Evolutionary conservation across 768 basidiomycete genomes (phyloP), one percentile per base, ranked within the genome.

Genomic region (Leccinellum albellum): DNA sequence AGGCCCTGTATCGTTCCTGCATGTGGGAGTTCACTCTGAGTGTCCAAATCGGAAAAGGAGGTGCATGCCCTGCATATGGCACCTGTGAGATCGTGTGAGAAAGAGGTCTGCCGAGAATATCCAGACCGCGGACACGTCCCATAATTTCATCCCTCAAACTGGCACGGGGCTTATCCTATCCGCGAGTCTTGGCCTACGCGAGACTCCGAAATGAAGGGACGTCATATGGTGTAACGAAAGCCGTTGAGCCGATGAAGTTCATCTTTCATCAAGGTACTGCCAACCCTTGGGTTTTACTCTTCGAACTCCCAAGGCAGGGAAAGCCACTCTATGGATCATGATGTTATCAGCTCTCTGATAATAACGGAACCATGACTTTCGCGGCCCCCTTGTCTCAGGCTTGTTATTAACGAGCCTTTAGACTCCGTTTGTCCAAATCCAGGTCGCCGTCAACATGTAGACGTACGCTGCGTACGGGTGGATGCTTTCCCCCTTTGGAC

Each of bases 41-140:
- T 56, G 6, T 61, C 53, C 0, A 2, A 35, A 12, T 61, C 55
- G 12, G 55, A 47, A n/a, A 64, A 33, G 24, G 14, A 29, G 21
- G 66, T 40, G 35, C 17, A 37, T 37, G n/a, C 33, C 33, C 44
- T 60, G 51, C 53, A 67, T 6, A 67, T 61, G 15, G 57, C 53
- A 10, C 63, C 54, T 63, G 57, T 65, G 40, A 63, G 21, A 3
- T 55, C 31, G 12, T 15, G 12, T 14, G 66, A 21, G 35, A 37
- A 68, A 23, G 2, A 60, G 60, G 10, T 67, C 60, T 0, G 42
- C 58, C 64, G 64, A 68, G 32, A 60, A 55, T 61, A 1, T 61
- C 59, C 12, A 65, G 57, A 9, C 28, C 26, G 10, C 52, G 64
- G 2, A 6, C 33, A 35, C 13, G 33, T 35, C 33, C 15, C 15